These are phyloP conservation scores for Simplicillium aogashimaense DNA, from an alignment of 2,329 filamentous ascomycete species.

Conservation along the genomic window DNA sequence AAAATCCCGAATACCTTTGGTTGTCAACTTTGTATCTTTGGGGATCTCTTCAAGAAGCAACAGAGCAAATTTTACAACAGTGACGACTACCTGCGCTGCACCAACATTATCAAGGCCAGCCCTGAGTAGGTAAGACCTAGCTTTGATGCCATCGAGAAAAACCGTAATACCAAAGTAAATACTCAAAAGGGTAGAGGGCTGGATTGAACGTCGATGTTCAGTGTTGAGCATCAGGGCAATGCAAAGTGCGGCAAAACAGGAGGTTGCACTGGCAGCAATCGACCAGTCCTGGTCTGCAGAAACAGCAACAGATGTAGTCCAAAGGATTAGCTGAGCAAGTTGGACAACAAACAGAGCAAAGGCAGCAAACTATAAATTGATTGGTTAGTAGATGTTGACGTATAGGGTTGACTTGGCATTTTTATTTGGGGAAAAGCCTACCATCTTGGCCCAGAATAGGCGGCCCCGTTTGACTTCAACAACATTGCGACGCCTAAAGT, in stretches of 20 bases:
- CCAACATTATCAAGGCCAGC: background rate
- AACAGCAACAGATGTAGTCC: too few species aligned
- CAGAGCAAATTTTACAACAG: background rate
- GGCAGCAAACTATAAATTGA: too few species aligned
- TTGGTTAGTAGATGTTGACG: too few species aligned
- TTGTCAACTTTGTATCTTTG: background rate
- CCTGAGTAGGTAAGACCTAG: constrained; percentile 1
- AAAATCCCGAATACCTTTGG: background rate
- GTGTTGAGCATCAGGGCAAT: background rate
- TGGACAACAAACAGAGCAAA: too few species aligned
- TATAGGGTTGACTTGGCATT: too few species aligned
- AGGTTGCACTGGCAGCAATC: background rate
- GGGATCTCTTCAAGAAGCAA: background rate
- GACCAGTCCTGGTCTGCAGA: background rate
- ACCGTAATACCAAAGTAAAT: background rate
- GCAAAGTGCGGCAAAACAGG: background rate
- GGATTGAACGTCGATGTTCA: background rate
- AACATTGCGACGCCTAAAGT: too few species aligned
- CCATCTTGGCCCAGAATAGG: too few species aligned
- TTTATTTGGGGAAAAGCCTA: too few species aligned
- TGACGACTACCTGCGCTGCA: background rate
- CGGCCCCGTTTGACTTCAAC: too few species aligned
- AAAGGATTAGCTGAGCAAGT: too few species aligned
- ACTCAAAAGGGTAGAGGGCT: background rate
- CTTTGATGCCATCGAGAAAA: background rate